Evolutionary conservation across 495 filamentous ascomycete genomes (phyloP), one percentile per base, ranked within the genome.

Genomic region (Aspergillus asperescens): DNA sequence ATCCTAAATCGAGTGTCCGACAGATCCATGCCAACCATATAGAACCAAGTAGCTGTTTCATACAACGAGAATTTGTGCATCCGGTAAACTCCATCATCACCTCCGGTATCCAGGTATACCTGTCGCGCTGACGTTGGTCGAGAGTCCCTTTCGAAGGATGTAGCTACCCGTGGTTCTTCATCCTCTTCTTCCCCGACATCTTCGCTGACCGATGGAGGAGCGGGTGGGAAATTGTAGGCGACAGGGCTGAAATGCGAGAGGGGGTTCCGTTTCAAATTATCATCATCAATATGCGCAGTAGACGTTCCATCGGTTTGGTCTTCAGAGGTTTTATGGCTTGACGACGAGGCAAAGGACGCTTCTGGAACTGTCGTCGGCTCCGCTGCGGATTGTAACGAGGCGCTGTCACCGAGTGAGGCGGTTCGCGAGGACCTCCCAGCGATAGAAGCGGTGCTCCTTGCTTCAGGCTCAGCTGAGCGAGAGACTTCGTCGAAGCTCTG

Each of bases 21-120:
- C 44, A 95, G 76, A 63, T 98, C 91, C 49, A 84, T 88, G 9
- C 94, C 93, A 25, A 97, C 88, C 58, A 98, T 84, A 66, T 96
- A 97, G 65, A 88, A 97, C 58, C 90, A 80, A 31, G 84, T 89
- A 1, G 88, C 84, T 2, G 93, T 98, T 73, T 97, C 91, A 67
- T 97, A 97, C 28, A 98, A 73, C 2, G 87, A 91, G 68, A 94
- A 96, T 60, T 89, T 90, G 75, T 96, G 89, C 88, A 98, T 95
- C 57, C 88, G 86, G 66, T 84, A 83, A 27, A 89, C 78, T 7
- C 84, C 79, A 34, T 86, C 85, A 53, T 86, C 83, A 24, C 78
- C 74, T 23, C 78, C 74, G 43, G 79, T 79, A 53, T 85, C 82
- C 51, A 83, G 77, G 42, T 60, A 66, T 39, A 58, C 74, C 52